A percentile compares a stretch with the other conserved stretches of the same genome.
Evolutionary conservation across 2,329 filamentous ascomycete genomes (phyloP).

Genomic region (Orbilia ellipsospora): DNA sequence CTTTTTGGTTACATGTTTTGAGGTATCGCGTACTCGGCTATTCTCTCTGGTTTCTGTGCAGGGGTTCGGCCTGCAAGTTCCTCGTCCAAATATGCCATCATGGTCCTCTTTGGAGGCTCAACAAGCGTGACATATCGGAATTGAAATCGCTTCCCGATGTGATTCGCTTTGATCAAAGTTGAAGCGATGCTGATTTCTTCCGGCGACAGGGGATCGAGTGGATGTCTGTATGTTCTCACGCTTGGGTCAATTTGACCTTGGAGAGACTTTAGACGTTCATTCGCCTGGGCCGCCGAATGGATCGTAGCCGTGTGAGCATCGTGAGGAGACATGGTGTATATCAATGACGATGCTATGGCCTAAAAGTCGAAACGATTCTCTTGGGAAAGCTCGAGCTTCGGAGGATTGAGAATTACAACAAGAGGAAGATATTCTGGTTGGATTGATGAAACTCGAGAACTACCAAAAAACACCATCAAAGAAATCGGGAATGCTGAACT

Average conservation of each 20-base stretch:
- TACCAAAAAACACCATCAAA: not conserved
- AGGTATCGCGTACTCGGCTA: slow-evolving; percentile 67
- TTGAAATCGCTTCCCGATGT: slow-evolving; percentile 49
- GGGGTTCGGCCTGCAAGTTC: slow-evolving; percentile 68
- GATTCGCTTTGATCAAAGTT: slow-evolving; percentile 64
- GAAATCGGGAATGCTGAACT: slow-evolving; percentile 14
- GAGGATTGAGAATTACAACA: not conserved
- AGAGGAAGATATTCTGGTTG: not conserved
- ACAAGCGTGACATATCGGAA: slow-evolving; percentile 74
- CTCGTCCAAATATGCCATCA: slow-evolving; percentile 72
- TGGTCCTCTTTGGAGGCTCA: slow-evolving; percentile 72
- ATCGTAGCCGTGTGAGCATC: slow-evolving; percentile 22
- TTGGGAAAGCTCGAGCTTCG: slow-evolving; percentile 3
- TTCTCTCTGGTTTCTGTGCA: slow-evolving; percentile 66
- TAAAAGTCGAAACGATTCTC: not conserved
- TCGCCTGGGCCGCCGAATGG: slow-evolving; percentile 49
- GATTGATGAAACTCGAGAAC: not conserved
- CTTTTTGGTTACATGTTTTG: not conserved
- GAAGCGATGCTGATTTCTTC: slow-evolving; percentile 68
- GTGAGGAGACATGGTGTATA: slow-evolving; percentile 24
- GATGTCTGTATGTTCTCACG: slow-evolving; percentile 62
- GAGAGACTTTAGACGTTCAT: slow-evolving; percentile 44
- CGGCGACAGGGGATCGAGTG: slow-evolving; percentile 69
- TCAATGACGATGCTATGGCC: not conserved
- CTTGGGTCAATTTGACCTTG: slow-evolving; percentile 40